Conservation (phyloP, 2,329 filamentous ascomycete species). For the Neocucurbitaria cava region DNA sequence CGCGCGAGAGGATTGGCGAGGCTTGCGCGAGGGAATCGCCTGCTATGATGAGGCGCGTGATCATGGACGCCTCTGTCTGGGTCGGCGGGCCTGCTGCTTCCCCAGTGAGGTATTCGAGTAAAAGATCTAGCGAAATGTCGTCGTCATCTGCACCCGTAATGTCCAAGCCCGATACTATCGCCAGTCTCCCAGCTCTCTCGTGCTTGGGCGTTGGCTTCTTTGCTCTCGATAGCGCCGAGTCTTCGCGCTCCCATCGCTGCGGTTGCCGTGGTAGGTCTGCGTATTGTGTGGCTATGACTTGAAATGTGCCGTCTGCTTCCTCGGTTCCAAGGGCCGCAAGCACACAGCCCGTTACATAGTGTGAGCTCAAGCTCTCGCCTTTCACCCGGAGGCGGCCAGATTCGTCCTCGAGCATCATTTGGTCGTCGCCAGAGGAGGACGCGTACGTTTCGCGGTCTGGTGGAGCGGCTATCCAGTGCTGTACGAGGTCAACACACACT, state of each 20-base stretch:
- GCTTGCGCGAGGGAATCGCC: slow-evolving; percentile 78
- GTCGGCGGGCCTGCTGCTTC: slow-evolving; percentile 70
- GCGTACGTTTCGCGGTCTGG: slow-evolving; percentile 79
- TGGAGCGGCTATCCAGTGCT: slow-evolving; percentile 90
- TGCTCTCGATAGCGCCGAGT: slow-evolving; percentile 49
- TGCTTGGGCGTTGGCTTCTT: slow-evolving; percentile 48
- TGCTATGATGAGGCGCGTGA: slow-evolving; percentile 87
- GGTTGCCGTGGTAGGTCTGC: slow-evolving; percentile 86
- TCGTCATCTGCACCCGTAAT: slow-evolving; percentile 81
- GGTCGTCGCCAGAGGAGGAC: slow-evolving; percentile 66
- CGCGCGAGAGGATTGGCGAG: slow-evolving; percentile 55
- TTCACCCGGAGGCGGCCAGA: slow-evolving; percentile 84
- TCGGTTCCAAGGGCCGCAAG: slow-evolving; percentile 95
- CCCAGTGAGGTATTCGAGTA: slow-evolving; percentile 87
- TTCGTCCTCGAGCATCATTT: slow-evolving; percentile 92
- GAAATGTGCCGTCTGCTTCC: slow-evolving; percentile 88
- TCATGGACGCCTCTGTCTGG: slow-evolving; percentile 68
- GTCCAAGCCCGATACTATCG: slow-evolving; percentile 85
- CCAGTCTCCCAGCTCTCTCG: slow-evolving; percentile 72
- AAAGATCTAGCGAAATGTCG: slow-evolving; percentile 75
- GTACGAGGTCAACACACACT: slow-evolving; percentile 9
- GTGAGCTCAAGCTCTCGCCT: slow-evolving; percentile 70
- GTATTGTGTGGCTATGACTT: slow-evolving; percentile 87
- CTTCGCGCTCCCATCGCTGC: slow-evolving; percentile 75
- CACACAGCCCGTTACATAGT: slow-evolving; percentile 90